phyloP scores from a whole-genome alignment of 192 early-diverging fungal genomes.

The Jimgerdemannia flammicorona region DNA sequence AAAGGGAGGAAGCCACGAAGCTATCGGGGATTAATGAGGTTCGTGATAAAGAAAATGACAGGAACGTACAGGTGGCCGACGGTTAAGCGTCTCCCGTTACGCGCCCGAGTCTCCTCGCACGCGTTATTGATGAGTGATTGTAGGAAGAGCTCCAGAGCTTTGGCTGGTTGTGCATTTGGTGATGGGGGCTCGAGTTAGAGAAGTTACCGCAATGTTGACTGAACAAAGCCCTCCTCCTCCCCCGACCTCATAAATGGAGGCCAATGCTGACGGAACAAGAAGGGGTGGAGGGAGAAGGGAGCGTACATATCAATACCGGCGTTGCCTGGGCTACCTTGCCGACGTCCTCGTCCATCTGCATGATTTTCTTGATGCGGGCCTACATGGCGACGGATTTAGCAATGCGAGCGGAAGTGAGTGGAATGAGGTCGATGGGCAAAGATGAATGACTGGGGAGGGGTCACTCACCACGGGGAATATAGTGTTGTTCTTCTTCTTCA shows the following conservation, averaged over 20 bases:
- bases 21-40: too few species aligned
- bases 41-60: background rate
- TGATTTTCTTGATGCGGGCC: slow-evolving; percentile 99
- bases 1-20: too few species aligned
- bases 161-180: slow-evolving; percentile 45
- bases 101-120: slow-evolving; percentile 71
- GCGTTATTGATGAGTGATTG: slow-evolving; percentile 87
- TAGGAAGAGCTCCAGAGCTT: slow-evolving; percentile 94
- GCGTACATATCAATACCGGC: slow-evolving; percentile 88
- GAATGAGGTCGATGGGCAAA: background rate
- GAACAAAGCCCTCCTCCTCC: background rate
- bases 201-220: too few species aligned
- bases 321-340: slow-evolving; percentile 98
- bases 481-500: slow-evolving; percentile 82
- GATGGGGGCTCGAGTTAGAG: too few species aligned
- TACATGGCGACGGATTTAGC: slow-evolving; percentile 22
- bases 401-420: background rate
- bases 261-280: background rate
- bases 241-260: background rate
- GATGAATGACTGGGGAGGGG: too few species aligned
- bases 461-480: slow-evolving; percentile 87
- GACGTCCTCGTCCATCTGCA: slow-evolving; percentile 99
- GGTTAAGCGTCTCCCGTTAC: slow-evolving; percentile 80
- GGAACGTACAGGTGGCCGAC: slow-evolving; percentile 78
- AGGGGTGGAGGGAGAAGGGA: background rate